A percentile compares a stretch with the other conserved stretches of the same genome.
These are phyloP conservation scores for Onygenales sp. DNA, from an alignment of 2,329 filamentous ascomycete genomes.

Conservation along the genomic window DNA sequence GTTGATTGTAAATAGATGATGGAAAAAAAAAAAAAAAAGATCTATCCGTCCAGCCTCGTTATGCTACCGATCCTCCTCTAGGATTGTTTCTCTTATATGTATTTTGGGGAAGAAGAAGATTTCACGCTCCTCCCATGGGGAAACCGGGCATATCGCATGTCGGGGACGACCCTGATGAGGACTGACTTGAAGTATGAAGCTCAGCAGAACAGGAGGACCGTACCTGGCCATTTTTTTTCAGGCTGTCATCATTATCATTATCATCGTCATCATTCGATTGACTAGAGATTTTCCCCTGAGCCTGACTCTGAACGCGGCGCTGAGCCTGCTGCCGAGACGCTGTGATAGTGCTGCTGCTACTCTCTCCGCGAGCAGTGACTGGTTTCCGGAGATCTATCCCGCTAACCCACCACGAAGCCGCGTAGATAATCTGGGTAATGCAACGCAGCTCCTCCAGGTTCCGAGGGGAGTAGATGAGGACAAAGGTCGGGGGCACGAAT, in stretches of 20 bases:
- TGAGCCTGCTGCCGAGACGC: background rate
- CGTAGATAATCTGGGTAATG: conserved; percentile 61
- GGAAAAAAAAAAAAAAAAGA: too few species aligned
- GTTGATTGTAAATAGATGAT: too few species aligned
- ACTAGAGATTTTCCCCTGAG: too few species aligned
- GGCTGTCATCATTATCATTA: background rate
- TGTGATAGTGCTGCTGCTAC: background rate
- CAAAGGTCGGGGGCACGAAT: conserved; percentile 65
- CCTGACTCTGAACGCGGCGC: too few species aligned
- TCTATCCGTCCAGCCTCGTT: too few species aligned
- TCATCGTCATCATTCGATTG: background rate
- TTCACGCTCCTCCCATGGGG: conserved; percentile 3
- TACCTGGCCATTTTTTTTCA: conserved; percentile 3
- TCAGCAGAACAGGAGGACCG: conserved; percentile 1
- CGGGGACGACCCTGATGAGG: background rate
- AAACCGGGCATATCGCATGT: conserved; percentile 4
- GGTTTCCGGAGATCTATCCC: conserved; percentile 10
- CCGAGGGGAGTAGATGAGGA: conserved; percentile 74
- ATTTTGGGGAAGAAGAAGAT: background rate
- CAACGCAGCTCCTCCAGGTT: conserved; percentile 57
- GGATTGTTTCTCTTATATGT: too few species aligned
- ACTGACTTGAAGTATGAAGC: background rate
- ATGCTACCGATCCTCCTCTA: background rate
- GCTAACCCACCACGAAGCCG: conserved; percentile 56
- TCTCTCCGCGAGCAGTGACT: background rate